A percentile compares a stretch with the other conserved stretches of the same genome.
Evolutionary conservation across 1,139 yeast species (phyloP).

Genomic region (Pichia cactophila): DNA sequence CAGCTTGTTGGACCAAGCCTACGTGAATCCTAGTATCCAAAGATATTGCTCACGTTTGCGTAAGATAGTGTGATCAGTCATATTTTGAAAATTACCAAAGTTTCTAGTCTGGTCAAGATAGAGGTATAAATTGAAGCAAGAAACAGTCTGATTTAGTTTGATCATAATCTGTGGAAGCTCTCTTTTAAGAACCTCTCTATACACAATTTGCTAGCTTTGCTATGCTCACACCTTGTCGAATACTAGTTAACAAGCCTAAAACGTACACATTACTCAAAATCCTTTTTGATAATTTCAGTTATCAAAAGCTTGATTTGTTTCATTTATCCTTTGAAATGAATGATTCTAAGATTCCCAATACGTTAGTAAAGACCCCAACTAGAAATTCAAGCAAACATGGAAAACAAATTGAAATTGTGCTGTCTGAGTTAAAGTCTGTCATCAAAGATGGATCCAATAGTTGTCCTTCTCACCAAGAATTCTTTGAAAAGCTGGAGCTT

Average conservation of each 20-base stretch:
- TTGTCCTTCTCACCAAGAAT: neutral
- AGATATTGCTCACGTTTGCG: too few species aligned
- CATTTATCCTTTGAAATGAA: neutral
- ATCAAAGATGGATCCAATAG: neutral
- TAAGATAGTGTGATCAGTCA: too few species aligned
- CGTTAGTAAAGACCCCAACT: neutral
- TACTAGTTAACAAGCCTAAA: too few species aligned
- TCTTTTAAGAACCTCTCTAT: neutral
- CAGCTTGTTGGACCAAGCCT: too few species aligned
- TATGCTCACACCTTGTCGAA: neutral
- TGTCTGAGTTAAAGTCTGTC: neutral
- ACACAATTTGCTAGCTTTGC: neutral
- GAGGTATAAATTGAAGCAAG: too few species aligned
- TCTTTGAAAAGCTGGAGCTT: neutral
- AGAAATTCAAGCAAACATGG: too few species aligned
- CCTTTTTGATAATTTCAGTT: too few species aligned
- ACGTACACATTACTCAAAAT: too few species aligned
- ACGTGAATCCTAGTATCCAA: too few species aligned
- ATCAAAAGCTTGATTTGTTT: neutral
- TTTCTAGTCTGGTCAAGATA: too few species aligned
- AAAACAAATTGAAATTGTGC: neutral
- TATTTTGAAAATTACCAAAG: too few species aligned
- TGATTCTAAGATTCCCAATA: neutral
- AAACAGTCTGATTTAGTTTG: too few species aligned
- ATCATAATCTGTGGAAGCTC: neutral